A percentile compares a stretch with the other conserved stretches of the same genome.
Evolutionary conservation across 2,329 filamentous ascomycete species (phyloP).

Genomic region (Sporothrix schenckii): DNA sequence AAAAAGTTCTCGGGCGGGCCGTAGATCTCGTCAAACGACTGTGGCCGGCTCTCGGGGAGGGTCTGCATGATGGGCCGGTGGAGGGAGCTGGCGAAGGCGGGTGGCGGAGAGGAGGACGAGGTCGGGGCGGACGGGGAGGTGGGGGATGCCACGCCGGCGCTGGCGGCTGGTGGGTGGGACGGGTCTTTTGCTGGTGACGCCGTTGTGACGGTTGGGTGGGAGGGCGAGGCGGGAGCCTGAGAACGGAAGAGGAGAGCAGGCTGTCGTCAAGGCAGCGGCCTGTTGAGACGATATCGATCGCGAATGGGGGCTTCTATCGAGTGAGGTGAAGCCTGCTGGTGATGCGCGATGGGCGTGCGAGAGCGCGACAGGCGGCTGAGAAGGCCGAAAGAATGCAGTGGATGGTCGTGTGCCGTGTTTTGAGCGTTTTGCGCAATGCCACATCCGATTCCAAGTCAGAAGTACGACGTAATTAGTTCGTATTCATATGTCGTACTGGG

Average conservation of each 20-base stretch:
- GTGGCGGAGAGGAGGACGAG: constrained; percentile 45
- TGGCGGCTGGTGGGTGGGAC: constrained; percentile 41
- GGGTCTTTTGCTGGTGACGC: constrained; percentile 46
- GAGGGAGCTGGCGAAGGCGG: constrained; percentile 38
- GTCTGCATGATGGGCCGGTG: constrained; percentile 55
- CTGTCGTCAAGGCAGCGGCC: background rate
- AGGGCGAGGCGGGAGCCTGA: background rate
- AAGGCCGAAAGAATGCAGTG: background rate
- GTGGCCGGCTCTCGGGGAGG: constrained; percentile 75
- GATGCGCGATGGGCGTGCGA: background rate
- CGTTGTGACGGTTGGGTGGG: constrained; percentile 49
- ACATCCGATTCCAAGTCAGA: no score
- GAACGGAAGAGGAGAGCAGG: background rate
- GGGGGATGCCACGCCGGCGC: constrained; percentile 35
- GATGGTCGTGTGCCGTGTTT: constrained; percentile 20
- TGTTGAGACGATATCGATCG: constrained; percentile 2
- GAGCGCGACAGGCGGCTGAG: background rate
- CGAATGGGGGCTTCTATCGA: background rate
- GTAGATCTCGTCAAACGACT: constrained; percentile 99
- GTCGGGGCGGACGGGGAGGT: constrained; percentile 32
- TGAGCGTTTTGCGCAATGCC: constrained; percentile 5
- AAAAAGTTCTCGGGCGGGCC: constrained; percentile 98
- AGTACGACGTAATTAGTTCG: no score
- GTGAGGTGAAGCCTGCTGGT: background rate
- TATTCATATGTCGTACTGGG: no score